These are phyloP conservation scores for Dactylellina sp. DNA, from an alignment of 2,329 filamentous ascomycete species.

Conservation along the genomic window DNA sequence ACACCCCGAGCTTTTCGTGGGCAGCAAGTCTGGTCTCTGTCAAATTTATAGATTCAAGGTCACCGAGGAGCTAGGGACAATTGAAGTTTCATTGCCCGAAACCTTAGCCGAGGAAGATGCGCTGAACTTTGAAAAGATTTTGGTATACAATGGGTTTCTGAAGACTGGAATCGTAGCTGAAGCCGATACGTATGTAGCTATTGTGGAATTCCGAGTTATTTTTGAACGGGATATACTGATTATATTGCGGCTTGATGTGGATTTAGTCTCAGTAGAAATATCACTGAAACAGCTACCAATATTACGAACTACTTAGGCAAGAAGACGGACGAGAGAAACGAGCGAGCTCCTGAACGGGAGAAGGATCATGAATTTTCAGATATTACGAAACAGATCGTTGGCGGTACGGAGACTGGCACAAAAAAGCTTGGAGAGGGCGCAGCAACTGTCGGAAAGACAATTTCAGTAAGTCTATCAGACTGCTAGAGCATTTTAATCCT, in stretches of 20 bases:
- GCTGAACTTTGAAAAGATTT: constrained; percentile 57
- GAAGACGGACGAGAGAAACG: constrained; percentile 45
- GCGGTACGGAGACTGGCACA: constrained; percentile 43
- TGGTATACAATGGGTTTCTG: constrained; percentile 58
- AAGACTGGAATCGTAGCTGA: constrained; percentile 56
- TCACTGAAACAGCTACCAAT: constrained; percentile 50
- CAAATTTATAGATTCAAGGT: constrained; percentile 50
- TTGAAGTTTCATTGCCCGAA: constrained; percentile 59
- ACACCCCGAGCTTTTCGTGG: constrained; percentile 48
- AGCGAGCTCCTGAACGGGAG: constrained; percentile 21
- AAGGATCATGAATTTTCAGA: constrained; percentile 55
- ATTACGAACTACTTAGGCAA: constrained; percentile 32
- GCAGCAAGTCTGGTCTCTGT: constrained; percentile 50
- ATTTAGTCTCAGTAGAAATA: constrained; percentile 42
- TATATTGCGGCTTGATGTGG: neutral
- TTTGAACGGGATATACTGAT: neutral
- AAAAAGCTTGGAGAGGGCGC: constrained; percentile 54
- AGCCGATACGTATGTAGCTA: constrained; percentile 56
- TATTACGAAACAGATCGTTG: constrained; percentile 50
- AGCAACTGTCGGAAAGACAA: constrained; percentile 45
- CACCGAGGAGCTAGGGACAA: constrained; percentile 37
- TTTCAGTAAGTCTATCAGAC: constrained; percentile 34
- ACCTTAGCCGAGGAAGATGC: constrained; percentile 46
- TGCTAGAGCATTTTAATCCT: neutral
- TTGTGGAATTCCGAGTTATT: neutral